Evolutionary conservation across 495 filamentous ascomycete species (phyloP).

Genomic region (Recurvomyces mirabilis): DNA sequence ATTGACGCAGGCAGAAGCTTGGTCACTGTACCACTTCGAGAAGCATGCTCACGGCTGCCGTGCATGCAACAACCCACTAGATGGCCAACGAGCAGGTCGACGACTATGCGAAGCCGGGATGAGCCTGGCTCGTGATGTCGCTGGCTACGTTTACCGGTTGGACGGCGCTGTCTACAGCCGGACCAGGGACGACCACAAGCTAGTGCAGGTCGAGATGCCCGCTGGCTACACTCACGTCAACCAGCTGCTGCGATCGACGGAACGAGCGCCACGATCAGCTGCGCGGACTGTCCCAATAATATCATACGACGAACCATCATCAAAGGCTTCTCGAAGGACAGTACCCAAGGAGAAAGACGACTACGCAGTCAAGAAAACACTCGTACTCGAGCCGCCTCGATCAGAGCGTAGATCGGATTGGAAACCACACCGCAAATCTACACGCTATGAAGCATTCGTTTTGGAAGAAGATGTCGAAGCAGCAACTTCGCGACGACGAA

Average conservation of each 20-base stretch:
- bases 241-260: conserved; percentile 27
- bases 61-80: conserved; percentile 28
- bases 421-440: conserved; percentile 6
- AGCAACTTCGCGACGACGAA: conserved; percentile 11
- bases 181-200: conserved; percentile 25
- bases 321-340: conserved; percentile 22
- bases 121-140: conserved; percentile 27
- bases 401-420: neutral
- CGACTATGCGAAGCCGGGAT: conserved; percentile 28
- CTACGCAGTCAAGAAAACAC: neutral
- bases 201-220: conserved; percentile 30
- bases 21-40: conserved; percentile 32
- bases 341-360: neutral
- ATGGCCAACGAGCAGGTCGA: conserved; percentile 22
- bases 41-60: conserved; percentile 27
- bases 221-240: conserved; percentile 25
- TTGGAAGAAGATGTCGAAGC: conserved; percentile 17
- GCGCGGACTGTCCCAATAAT: conserved; percentile 24
- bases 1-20: conserved; percentile 24
- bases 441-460: conserved; percentile 8
- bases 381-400: conserved; percentile 9
- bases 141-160: conserved; percentile 26
- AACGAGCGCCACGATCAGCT: conserved; percentile 20
- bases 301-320: conserved; percentile 26
- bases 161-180: conserved; percentile 29